Conservation (phyloP, 2,329 filamentous ascomycete genomes). For the Bipolaris sorokiniana region DNA sequence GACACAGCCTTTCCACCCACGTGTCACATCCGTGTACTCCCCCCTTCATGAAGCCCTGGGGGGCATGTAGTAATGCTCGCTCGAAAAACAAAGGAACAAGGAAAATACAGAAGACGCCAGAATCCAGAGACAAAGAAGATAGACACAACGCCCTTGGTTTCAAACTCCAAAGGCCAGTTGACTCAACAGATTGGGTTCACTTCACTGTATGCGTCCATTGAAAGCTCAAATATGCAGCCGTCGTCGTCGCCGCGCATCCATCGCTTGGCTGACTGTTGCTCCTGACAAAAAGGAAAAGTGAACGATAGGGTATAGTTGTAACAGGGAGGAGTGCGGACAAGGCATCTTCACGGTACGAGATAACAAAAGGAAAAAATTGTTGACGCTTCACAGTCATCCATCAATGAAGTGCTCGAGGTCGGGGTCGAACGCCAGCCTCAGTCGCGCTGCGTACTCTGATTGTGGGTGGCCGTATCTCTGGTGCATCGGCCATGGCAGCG, state of each 20-base stretch:
- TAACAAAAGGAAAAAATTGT: slow-evolving; percentile 1
- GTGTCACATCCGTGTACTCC: slow-evolving; percentile 6
- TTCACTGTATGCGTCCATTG: slow-evolving; percentile 4
- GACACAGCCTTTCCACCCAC: neutral
- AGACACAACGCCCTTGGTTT: slow-evolving; percentile 4
- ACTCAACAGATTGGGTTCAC: slow-evolving; percentile 3
- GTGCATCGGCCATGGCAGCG: slow-evolving; percentile 76
- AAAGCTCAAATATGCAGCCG: slow-evolving; percentile 1
- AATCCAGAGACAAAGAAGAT: neutral
- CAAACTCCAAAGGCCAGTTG: neutral
- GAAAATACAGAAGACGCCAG: neutral
- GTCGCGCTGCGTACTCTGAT: slow-evolving; percentile 37
- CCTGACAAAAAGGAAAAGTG: slow-evolving; percentile 3
- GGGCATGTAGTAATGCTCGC: slow-evolving; percentile 9
- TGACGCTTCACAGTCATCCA: neutral
- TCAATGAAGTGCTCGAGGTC: slow-evolving; percentile 9
- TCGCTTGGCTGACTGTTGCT: neutral
- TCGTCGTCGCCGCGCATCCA: neutral
- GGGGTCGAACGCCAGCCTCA: slow-evolving; percentile 25
- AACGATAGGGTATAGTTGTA: slow-evolving; percentile 15
- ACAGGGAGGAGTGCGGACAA: neutral
- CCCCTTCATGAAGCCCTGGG: neutral
- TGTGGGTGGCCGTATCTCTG: slow-evolving; percentile 29
- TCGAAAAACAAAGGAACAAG: neutral
- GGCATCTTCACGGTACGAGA: slow-evolving; percentile 1